phyloP scores from a whole-genome alignment of 192 early-diverging fungal species.

The Phlyctochytrium planicorne region DNA sequence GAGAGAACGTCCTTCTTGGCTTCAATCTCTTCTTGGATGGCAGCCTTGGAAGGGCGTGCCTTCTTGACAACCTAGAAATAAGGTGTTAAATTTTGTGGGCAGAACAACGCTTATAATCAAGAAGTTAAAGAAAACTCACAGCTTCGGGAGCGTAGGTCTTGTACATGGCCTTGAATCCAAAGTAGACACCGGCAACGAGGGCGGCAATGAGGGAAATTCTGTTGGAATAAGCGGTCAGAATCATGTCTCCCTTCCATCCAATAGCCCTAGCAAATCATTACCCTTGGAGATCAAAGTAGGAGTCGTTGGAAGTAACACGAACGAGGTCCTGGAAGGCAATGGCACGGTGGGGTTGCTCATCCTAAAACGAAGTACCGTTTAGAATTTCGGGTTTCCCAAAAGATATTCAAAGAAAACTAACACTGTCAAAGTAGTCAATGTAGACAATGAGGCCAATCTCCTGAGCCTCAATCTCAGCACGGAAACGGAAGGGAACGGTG shows the following conservation, averaged over 20 bases:
- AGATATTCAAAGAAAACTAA: constrained; percentile 2
- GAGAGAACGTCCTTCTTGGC: constrained; percentile 28
- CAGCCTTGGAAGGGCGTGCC: constrained; percentile 13
- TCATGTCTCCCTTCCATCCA: background rate
- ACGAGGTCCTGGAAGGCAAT: constrained; percentile 25
- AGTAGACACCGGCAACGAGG: constrained; percentile 13
- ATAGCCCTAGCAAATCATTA: too few relatives aligned
- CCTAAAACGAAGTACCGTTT: constrained; percentile 4
- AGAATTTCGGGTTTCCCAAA: background rate
- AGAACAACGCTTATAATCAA: background rate
- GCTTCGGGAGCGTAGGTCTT: background rate
- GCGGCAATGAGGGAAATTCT: constrained; percentile 17
- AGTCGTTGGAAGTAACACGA: constrained; percentile 19
- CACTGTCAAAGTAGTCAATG: constrained; percentile 30
- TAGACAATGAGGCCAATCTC: constrained; percentile 24
- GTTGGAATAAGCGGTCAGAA: background rate
- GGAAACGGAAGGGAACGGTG: constrained; percentile 20
- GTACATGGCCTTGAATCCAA: constrained; percentile 7
- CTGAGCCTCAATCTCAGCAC: constrained; percentile 30
- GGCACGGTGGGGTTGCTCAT: constrained; percentile 24
- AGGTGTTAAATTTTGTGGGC: background rate
- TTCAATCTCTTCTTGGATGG: constrained; percentile 22
- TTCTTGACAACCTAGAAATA: constrained; percentile 19
- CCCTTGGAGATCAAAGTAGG: constrained; percentile 24
- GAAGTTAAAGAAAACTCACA: background rate